Evolutionary conservation across 352 stramenopile genomes (phyloP), one percentile per base, ranked within the genome.

Genomic region (Peronospora belbahrii): DNA sequence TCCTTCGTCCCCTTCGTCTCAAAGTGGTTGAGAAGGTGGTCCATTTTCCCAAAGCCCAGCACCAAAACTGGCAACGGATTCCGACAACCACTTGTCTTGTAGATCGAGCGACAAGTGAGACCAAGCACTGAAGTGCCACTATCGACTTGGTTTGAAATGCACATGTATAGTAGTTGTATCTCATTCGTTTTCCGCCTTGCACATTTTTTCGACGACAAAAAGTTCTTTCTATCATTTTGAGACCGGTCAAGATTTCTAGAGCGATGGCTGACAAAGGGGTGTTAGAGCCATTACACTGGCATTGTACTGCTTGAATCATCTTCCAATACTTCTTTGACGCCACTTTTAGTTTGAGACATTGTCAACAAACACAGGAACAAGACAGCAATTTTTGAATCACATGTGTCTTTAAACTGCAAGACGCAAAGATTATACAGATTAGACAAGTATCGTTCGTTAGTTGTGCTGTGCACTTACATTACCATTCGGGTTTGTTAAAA

Each of bases 91-190:
- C 36, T 28, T 20, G 19, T 47, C 22, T 15, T 48, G 39, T 44
- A 53, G 27, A 41, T 43, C 25, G 1, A 32, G 8, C 25, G n/a
- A 36, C 19, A 37, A 37, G 37, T 27, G 45, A 55, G 30, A 59
- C 15, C n/a, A 35, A 38, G 14, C 40, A 37, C 28, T 38, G 55
- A 33, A 33, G 17, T n/a, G 36, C n/a, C 44, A 42, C 55, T 55
- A 59, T 18, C 22, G n/a, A 25, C 50, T 59, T 59, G 50, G 48
- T 59, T 59, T 23, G 18, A 52, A n/a, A n/a, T n/a, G n/a, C n/a
- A n/a, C n/a, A 46, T 46, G 41, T 33, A 45, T 42, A 25, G 19
- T 37, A 17, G 41, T 30, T 36, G 28, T 33, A 47, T 47, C 25
- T 4, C 6, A 11, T 27, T 28, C 14, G 2, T 4, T 3, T 32